A percentile compares a stretch with the other conserved stretches of the same genome.
phyloP scores from a whole-genome alignment of 2,329 filamentous ascomycete species.

The Cephalotrichum gorgonifer region DNA sequence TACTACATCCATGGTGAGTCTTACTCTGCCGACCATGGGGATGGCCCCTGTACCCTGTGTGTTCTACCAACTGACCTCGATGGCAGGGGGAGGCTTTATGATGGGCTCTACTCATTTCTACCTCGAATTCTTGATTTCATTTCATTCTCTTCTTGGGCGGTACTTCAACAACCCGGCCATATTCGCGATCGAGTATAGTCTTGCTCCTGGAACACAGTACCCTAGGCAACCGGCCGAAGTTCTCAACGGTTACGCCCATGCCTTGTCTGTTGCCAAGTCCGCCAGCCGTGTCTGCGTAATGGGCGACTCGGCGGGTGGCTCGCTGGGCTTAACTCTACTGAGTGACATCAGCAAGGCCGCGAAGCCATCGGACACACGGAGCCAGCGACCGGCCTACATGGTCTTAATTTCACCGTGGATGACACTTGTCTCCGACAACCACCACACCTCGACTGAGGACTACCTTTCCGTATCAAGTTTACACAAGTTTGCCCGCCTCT shows the following conservation, averaged over 20 bases:
- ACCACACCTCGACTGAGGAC: conserved; percentile 62
- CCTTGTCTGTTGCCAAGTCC: conserved; percentile 47
- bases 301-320: conserved; percentile 73
- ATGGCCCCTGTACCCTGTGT: neutral
- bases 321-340: conserved; percentile 62
- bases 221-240: conserved; percentile 65
- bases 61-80: neutral
- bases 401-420: conserved; percentile 75
- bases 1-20: conserved; percentile 66
- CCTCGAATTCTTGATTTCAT: conserved; percentile 69
- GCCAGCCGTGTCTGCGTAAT: conserved; percentile 57
- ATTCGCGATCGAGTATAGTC: conserved; percentile 70
- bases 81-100: conserved; percentile 63
- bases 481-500: conserved; percentile 60
- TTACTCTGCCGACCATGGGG: neutral
- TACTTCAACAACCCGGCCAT: conserved; percentile 69
- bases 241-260: conserved; percentile 59
- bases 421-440: conserved; percentile 56
- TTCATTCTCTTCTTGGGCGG: conserved; percentile 51
- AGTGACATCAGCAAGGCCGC: conserved; percentile 4
- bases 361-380: neutral
- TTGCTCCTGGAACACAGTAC: conserved; percentile 58
- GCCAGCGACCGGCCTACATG: conserved; percentile 37
- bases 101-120: conserved; percentile 81
- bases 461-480: conserved; percentile 60